Evolutionary conservation across 2,329 filamentous ascomycete genomes (phyloP).

Genomic region (Tolypocladium nubicola): DNA sequence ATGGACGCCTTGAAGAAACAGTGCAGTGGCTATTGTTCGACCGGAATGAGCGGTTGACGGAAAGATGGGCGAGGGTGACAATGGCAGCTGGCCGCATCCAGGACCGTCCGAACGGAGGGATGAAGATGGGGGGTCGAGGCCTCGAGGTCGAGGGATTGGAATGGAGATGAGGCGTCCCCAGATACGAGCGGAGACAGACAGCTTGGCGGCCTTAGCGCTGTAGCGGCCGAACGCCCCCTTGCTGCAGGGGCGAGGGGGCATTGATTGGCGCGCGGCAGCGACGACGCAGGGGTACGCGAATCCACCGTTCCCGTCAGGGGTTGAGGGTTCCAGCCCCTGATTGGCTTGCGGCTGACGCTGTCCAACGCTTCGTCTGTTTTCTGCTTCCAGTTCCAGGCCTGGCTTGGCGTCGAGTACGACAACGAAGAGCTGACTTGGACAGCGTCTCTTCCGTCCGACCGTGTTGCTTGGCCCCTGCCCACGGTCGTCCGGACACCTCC

Average conservation of each 20-base stretch:
- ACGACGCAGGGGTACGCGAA: not conserved
- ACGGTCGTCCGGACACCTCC: not conserved
- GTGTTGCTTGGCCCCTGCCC: not conserved
- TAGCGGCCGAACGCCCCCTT: not conserved
- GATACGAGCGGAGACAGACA: not conserved
- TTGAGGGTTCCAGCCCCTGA: constrained; percentile 3
- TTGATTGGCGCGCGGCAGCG: not conserved
- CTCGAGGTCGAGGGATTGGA: not conserved
- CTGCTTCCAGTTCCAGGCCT: not conserved
- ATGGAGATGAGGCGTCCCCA: not conserved
- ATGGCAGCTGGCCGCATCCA: not conserved
- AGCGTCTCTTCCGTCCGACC: no score
- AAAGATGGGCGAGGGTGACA: not conserved
- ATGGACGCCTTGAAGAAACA: not conserved
- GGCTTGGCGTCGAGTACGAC: not conserved
- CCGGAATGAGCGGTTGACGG: not conserved
- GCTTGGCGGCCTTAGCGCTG: not conserved
- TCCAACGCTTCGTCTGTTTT: not conserved
- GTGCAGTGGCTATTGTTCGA: not conserved
- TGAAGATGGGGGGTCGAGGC: not conserved
- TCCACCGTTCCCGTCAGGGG: constrained; percentile 3
- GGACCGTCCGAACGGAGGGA: not conserved
- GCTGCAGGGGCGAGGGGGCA: not conserved
- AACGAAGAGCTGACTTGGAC: no score
- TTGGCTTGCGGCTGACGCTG: not conserved